phyloP scores from a whole-genome alignment of 495 filamentous ascomycete species.

The Podospora comata region DNA sequence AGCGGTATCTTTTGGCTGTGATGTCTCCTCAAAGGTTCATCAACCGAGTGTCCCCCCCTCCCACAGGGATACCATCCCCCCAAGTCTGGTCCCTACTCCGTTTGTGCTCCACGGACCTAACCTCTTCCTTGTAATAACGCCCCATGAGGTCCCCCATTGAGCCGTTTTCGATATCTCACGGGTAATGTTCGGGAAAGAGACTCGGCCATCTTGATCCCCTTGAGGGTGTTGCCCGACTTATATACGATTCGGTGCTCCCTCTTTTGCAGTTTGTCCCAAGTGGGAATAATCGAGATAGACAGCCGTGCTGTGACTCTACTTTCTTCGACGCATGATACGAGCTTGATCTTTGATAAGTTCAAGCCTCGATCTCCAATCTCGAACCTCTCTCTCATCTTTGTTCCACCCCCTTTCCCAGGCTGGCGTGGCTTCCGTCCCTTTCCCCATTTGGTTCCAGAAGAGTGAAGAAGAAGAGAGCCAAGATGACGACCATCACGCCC shows the following conservation, averaged over 20 bases:
- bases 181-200: slow-evolving; percentile 23
- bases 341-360: not conserved
- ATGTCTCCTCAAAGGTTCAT: slow-evolving; percentile 8
- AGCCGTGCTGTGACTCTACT: slow-evolving; percentile 19
- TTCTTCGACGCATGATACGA: not conserved
- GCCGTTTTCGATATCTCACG: slow-evolving; percentile 22
- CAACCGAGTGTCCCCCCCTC: slow-evolving; percentile 7
- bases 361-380: not conserved
- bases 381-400: not conserved
- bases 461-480: slow-evolving; percentile 7
- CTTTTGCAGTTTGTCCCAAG: slow-evolving; percentile 1
- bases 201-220: not conserved
- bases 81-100: slow-evolving; percentile 14
- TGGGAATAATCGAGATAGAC: not conserved
- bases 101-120: slow-evolving; percentile 11
- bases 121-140: not conserved
- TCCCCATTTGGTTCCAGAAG: not conserved
- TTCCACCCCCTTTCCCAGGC: not conserved
- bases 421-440: not conserved
- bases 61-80: slow-evolving; percentile 6
- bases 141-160: slow-evolving; percentile 11
- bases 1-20: slow-evolving; percentile 17
- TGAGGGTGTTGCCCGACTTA: slow-evolving; percentile 11
- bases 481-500: slow-evolving; percentile 18
- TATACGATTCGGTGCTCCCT: slow-evolving; percentile 16